Evolutionary conservation across 495 filamentous ascomycete genomes (phyloP).

Genomic region (Geopyxis carbonaria): DNA sequence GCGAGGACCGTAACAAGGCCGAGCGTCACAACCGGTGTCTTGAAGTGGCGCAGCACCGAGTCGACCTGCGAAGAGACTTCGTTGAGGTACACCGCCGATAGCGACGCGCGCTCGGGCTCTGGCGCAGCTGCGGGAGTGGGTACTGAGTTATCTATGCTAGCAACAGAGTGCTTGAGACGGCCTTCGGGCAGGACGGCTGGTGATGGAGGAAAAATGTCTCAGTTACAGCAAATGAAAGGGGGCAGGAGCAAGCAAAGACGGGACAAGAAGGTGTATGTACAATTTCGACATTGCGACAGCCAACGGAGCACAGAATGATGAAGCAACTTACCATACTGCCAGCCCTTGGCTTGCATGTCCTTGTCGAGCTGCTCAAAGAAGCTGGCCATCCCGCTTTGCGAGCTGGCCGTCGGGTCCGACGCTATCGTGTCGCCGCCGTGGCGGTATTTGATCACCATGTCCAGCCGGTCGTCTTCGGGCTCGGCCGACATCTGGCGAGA

Average conservation of each 20-base stretch:
- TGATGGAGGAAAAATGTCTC: constrained; percentile 13
- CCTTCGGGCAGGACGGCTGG: constrained; percentile 15
- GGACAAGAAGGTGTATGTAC: background rate
- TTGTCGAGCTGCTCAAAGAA: background rate
- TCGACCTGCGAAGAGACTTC: constrained; percentile 23
- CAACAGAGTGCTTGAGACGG: background rate
- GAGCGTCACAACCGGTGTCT: constrained; percentile 19
- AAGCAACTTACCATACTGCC: background rate
- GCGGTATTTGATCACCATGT: no score
- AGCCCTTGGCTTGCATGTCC: background rate
- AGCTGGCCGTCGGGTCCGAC: background rate
- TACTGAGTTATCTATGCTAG: background rate
- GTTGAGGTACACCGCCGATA: constrained; percentile 21
- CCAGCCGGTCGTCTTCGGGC: background rate
- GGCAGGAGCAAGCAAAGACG: background rate
- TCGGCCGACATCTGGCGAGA: background rate
- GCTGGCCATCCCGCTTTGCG: background rate
- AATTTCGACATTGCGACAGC: background rate
- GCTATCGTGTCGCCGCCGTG: background rate
- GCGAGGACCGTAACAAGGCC: constrained; percentile 19
- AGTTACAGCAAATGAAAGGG: constrained; percentile 7
- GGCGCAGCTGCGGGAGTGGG: background rate
- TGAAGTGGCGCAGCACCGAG: constrained; percentile 16
- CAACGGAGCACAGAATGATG: background rate
- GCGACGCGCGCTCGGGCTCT: constrained; percentile 16